Evolutionary conservation across 2,329 filamentous ascomycete species (phyloP), one percentile per base, ranked within the genome.

Genomic region (Trichophyton schoenleinii): DNA sequence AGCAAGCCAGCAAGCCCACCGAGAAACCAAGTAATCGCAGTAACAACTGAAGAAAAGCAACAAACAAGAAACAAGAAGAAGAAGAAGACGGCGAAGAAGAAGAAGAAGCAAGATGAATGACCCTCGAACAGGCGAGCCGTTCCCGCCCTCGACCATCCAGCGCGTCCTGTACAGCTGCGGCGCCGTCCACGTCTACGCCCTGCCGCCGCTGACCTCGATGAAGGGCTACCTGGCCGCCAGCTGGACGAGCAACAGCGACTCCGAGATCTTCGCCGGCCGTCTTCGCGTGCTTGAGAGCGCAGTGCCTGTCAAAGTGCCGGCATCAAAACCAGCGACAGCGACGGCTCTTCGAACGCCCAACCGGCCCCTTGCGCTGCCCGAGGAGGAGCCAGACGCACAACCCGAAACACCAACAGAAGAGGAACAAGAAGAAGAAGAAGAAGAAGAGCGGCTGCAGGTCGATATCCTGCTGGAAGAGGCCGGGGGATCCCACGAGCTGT

Each of bases 211-310:
- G 62, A 81, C 86, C 52, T 87, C 86, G 18, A 89, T 85, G 68
- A 87, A 87, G 72, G 90, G 90, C 72, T 88, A 95, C 79, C 82
- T 81, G 41, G 90, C 91, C 63, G 80, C 85, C 11, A 77, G 81
- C 65, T 96, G 90, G 90, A 95, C 89, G 63, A 81, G 86, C 63
- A 80, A 82, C 65, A 81, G 83, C 67, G 78, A 78, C 44, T 83
- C 86, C 42, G 85, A 89, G 71, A 95, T 95, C 75, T 95, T 95
- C 78, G 92, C 89, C 57, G 88, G 87, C 49, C 87, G 89, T 57
- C 76, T 94, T 60, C 88, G 90, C 69, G 78, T 92, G 65, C 77
- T 94, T 69, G 88, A 92, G 74, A 91, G 87, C 1, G 84, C 87
- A 3, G 78, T 83, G 61, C 68, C 76, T 7, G 67, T 70, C 18